phyloP scores from a whole-genome alignment of 2,329 filamentous ascomycete genomes.

The Samsoniella hepiali region DNA sequence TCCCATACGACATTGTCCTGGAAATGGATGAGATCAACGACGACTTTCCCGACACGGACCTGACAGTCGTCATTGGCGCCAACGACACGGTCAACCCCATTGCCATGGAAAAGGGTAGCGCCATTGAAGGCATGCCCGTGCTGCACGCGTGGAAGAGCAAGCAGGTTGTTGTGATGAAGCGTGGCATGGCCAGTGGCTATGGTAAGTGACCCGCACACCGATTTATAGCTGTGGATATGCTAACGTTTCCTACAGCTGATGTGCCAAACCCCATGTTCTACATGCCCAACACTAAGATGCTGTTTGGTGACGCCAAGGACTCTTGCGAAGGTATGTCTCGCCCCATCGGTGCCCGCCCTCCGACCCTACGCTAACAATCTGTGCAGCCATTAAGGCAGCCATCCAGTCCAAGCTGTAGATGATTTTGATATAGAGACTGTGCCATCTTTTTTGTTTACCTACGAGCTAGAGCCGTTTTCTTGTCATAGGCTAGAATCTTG shows the following conservation, averaged over 20 bases:
- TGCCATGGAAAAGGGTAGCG: constrained; percentile 75
- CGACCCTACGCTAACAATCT: constrained; percentile 24
- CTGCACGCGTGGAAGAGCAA: constrained; percentile 93
- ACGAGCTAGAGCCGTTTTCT: constrained; percentile 1
- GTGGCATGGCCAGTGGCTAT: constrained; percentile 84
- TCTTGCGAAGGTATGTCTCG: constrained; percentile 68
- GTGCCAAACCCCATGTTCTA: constrained; percentile 93
- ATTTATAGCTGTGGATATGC: constrained; percentile 12
- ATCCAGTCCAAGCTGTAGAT: constrained; percentile 30
- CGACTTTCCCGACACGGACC: constrained; percentile 79
- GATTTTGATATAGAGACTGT: constrained; percentile 1
- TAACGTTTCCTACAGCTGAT: constrained; percentile 56
- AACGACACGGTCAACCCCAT: constrained; percentile 94
- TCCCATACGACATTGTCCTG: constrained; percentile 87
- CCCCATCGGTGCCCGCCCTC: too few relatives aligned
- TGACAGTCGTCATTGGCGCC: constrained; percentile 85
- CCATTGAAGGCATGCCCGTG: constrained; percentile 91
- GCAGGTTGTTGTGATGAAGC: constrained; percentile 90
- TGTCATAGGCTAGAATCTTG: constrained; percentile 1
- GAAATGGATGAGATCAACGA: constrained; percentile 98
- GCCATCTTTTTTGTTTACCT: background rate
- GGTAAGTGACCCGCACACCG: constrained; percentile 46
- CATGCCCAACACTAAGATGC: constrained; percentile 84
- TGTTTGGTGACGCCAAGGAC: constrained; percentile 85
- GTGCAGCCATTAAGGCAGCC: constrained; percentile 40